Base-by-base conservation (phyloP, 495 filamentous ascomycete species). In the Patellaria atrata region DNA sequence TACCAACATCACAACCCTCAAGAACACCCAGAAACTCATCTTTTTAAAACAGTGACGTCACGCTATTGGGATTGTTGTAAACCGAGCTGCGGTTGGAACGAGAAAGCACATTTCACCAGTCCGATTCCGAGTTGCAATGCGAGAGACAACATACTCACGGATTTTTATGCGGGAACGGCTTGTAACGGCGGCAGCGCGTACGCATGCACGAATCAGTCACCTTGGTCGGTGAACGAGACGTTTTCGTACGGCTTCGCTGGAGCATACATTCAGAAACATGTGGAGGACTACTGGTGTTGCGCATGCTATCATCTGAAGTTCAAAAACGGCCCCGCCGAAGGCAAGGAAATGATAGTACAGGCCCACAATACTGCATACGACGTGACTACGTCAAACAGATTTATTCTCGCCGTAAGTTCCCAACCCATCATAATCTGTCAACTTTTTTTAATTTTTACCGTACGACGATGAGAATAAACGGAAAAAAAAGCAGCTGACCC, bases 61-160 rank as follows among this genome's bases (percentile, higher is more conserved):
- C 64, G 73, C 19, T 77, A 77, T 59, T 79, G 73, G 72, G 73
- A 77, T 53, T 75, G 73, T 59, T 77, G 71, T 60, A 77, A 78
- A 57, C 64, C 73, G 30, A 68, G 63, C 32, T 80, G 75, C 59
- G 64, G 61, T n/a, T 80, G 72, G 73, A 54, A 58, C 27, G 56
- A 50, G 27, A 78, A 77, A 54, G 60, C 61, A 31, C 52, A 57
- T 35, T 46, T 63, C 27, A 61, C 59, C 27, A 43, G 43, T 7
- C 63, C 62, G 3, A 63, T 75, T 20, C 55, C 47, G 5, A 70
- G 64, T 15, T 80, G 75, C 57, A 58, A 66, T 55, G 61, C 55
- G 47, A 46, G 58, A 38, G 68, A 77, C 62, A 51, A 60, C 13
- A 63, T 65, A n/a, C 33, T 63, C 18, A 44, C 43, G 12, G 47